These are phyloP conservation scores for Globisporangium lucens DNA, from an alignment of 352 stramenopile genomes.

Conservation along the genomic window DNA sequence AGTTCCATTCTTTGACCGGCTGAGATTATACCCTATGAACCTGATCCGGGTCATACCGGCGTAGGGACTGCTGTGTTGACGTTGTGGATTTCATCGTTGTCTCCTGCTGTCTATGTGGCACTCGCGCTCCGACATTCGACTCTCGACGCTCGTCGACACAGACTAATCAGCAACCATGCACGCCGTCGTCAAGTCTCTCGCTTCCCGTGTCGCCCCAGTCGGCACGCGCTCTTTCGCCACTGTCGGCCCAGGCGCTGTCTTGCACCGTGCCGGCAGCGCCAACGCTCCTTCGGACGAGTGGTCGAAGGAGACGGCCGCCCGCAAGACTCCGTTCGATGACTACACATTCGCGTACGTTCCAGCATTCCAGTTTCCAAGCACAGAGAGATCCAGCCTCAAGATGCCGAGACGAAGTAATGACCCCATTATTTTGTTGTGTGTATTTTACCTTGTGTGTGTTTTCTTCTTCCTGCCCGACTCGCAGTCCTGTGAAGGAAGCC, in stretches of 20 bases:
- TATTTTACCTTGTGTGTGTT: neutral
- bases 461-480: neutral
- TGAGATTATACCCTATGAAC: slow-evolving; percentile 71
- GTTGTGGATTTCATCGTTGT: slow-evolving; percentile 18
- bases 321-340: slow-evolving; percentile 50
- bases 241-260: slow-evolving; percentile 41
- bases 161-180: slow-evolving; percentile 26
- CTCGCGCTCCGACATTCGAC: neutral
- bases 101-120: slow-evolving; percentile 6
- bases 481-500: slow-evolving; percentile 58
- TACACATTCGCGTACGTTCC: slow-evolving; percentile 56
- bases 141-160: neutral
- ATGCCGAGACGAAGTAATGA: neutral
- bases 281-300: slow-evolving; percentile 45
- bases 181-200: slow-evolving; percentile 36
- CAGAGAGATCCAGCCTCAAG: neutral
- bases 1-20: slow-evolving; percentile 48
- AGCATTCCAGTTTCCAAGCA: neutral
- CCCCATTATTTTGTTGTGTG: slow-evolving; percentile 12
- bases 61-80: slow-evolving; percentile 62
- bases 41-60: slow-evolving; percentile 65
- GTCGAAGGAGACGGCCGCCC: slow-evolving; percentile 38
- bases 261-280: slow-evolving; percentile 39
- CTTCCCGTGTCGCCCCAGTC: slow-evolving; percentile 17
- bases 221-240: slow-evolving; percentile 38